Conservation (phyloP, 1,284 basidiomycete genomes). For the Boletus semigastroideus region DNA sequence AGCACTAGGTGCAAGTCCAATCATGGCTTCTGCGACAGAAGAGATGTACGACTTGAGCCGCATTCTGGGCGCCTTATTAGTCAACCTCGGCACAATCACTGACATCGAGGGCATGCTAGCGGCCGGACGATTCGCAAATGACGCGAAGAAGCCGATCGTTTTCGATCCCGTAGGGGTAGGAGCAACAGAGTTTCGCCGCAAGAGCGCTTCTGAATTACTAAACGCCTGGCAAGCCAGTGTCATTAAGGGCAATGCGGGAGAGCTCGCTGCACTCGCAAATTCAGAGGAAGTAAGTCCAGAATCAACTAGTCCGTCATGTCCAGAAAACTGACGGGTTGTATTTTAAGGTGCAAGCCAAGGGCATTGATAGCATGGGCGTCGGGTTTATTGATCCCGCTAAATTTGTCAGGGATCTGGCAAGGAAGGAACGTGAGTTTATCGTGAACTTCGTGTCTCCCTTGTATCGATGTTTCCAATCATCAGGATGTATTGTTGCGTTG, state of each 20-base stretch:
- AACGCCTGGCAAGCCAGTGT: conserved; percentile 85
- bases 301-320: not conserved
- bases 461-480: conserved; percentile 1
- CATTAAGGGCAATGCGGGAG: conserved; percentile 95
- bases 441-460: not conserved
- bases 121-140: conserved; percentile 74
- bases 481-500: conserved; percentile 81
- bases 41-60: conserved; percentile 83
- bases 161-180: conserved; percentile 96
- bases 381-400: conserved; percentile 74
- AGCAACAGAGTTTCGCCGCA: conserved; percentile 73
- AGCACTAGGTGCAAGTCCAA: conserved; percentile 87
- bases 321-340: not conserved
- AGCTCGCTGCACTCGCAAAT: conserved; percentile 78
- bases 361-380: conserved; percentile 83
- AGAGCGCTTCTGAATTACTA: conserved; percentile 69
- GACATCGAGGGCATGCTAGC: conserved; percentile 77
- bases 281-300: conserved; percentile 60
- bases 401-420: conserved; percentile 74
- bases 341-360: conserved; percentile 65
- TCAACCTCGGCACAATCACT: conserved; percentile 90
- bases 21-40: conserved; percentile 84
- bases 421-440: conserved; percentile 64
- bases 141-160: conserved; percentile 75
- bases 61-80: conserved; percentile 69